Evolutionary conservation across 257 asterid species (phyloP).

Genomic region (Solanum chaucha): DNA sequence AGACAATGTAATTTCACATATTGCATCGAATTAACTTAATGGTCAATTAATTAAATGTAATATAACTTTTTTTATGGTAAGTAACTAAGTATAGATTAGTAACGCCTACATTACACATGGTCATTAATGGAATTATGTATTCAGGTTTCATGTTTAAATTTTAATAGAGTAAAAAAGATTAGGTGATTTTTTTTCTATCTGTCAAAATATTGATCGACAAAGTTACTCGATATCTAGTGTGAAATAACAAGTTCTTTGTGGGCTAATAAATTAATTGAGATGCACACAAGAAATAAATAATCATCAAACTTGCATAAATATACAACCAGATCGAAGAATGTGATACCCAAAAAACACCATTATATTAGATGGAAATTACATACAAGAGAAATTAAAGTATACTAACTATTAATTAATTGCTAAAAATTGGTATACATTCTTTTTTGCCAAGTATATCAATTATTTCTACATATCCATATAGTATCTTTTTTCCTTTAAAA

Average conservation of each 20-base stretch:
- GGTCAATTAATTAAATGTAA: too few relatives aligned
- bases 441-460: not conserved
- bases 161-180: not conserved
- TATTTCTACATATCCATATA: not conserved
- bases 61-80: not conserved
- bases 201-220: too few relatives aligned
- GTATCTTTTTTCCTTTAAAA: not conserved
- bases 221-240: too few relatives aligned
- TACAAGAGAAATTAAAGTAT: not conserved
- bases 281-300: not conserved
- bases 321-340: not conserved
- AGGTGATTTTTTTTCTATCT: too few relatives aligned
- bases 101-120: not conserved
- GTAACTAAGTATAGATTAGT: not conserved
- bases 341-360: not conserved
- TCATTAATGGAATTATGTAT: not conserved
- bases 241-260: too few relatives aligned
- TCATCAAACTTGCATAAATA: not conserved
- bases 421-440: not conserved
- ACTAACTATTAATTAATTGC: not conserved
- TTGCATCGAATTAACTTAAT: not conserved
- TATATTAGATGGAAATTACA: not conserved
- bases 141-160: not conserved
- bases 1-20: not conserved
- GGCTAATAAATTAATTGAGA: too few relatives aligned